Base-by-base conservation (phyloP, 2,329 filamentous ascomycete species). In the Biscogniauxia marginata region DNA sequence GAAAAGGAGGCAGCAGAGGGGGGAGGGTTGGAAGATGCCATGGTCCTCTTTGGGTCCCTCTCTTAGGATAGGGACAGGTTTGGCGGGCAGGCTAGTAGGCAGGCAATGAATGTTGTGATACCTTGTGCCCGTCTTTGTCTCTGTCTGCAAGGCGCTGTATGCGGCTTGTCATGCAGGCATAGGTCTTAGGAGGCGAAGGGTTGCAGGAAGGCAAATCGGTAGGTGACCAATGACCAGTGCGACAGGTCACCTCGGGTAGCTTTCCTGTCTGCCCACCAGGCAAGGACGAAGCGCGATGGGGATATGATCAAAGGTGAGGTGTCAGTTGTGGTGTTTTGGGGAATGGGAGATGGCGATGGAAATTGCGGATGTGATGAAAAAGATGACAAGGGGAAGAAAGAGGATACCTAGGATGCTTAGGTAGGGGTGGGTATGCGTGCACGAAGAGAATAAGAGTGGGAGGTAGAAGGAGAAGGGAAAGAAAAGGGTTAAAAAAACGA, bases 1-100 rank as follows among this genome's bases (percentile, higher is more conserved):
- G 21, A 9, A 5, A 45, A 11, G 4, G 19, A 49, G 25, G 50
- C 34, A 18, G 43, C 34, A 13, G 20, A 13, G 16, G 20, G 47
- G 21, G 21, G 18, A 19, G 22, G 21, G 34, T 43, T 48, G 46
- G 50, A 44, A 30, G 49, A 50, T 34, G 54, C 54, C 57, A 60
- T 60, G 22, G 8, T 55, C n/a, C 7, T 30, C n/a, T n/a, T n/a
- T 39, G 30, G 30, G n/a, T n/a, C 30, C 30, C 30, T 16, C 13
- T 16, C 30, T 16, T 16, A 39, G 30, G n/a, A 9, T 34, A 25
- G n/a, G 34, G 39, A 30, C 30, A 22, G 45, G 49, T 34, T n/a
- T 21, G 46, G 46, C 52, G 52, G 45, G 46, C 7, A 45, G 21
- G 19, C 20, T 39, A 21, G 19, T 46, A 22, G 24, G 30, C n/a